Percentiles rank a stretch among this genome's conserved stretches.
Conservation (phyloP, 202 grass and related monocot genomes). For the Sporobolus alterniflorus region DNA sequence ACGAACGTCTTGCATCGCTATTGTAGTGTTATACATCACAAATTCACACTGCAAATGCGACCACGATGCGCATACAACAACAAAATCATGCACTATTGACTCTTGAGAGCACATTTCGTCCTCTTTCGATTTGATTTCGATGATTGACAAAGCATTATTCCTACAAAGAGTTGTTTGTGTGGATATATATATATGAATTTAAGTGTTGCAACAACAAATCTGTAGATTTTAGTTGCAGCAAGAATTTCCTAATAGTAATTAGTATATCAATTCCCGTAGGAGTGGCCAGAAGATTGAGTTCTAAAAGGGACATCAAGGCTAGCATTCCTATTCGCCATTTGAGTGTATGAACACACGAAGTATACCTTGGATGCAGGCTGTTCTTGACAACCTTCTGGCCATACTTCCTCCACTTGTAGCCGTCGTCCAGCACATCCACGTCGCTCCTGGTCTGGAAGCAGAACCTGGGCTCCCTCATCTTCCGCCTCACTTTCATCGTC, state of each 20-base stretch:
- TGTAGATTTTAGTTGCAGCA: too few relatives aligned
- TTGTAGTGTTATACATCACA: too few relatives aligned
- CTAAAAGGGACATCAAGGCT: neutral
- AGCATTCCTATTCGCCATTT: neutral
- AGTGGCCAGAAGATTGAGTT: neutral
- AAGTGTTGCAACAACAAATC: too few relatives aligned
- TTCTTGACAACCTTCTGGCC: constrained; percentile 99
- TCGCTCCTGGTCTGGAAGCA: constrained; percentile 99
- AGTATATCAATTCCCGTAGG: neutral
- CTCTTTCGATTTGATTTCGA: neutral
- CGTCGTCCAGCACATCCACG: constrained; percentile 92
- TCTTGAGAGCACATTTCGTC: neutral
- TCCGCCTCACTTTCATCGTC: constrained; percentile 84
- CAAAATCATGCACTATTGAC: too few relatives aligned
- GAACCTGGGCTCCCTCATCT: constrained; percentile 98
- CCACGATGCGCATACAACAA: too few relatives aligned
- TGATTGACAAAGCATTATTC: neutral
- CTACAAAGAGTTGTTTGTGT: neutral
- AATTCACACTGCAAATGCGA: too few relatives aligned
- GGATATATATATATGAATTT: neutral
- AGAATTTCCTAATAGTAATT: neutral
- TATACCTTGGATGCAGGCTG: constrained; percentile 94
- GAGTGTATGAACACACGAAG: neutral
- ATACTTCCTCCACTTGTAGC: constrained; percentile 99
- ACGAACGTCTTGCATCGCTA: too few relatives aligned